phyloP scores from a whole-genome alignment of 306 rosid genomes.

The Medicago arabica region DNA sequence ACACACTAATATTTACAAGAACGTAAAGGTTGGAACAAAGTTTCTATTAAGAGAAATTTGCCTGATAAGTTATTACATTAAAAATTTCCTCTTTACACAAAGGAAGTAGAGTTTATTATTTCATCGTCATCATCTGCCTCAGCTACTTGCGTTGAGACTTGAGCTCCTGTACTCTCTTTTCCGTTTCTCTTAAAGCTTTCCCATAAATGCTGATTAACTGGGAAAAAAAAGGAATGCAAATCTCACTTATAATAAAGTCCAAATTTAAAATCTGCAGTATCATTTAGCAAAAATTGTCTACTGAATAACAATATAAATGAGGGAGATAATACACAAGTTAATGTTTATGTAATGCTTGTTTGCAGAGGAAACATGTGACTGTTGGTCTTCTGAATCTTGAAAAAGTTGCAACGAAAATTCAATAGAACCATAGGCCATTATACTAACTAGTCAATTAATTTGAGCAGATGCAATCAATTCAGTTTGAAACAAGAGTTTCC shows the following conservation, averaged over 20 bases:
- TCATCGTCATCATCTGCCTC: constrained; percentile 32
- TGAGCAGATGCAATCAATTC: background rate
- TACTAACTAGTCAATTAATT: background rate
- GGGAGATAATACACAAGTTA: background rate
- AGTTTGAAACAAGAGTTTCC: background rate
- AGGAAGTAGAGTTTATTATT: constrained; percentile 26
- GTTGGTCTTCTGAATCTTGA: background rate
- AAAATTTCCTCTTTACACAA: constrained; percentile 24
- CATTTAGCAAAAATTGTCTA: background rate
- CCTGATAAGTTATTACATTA: constrained; percentile 12
- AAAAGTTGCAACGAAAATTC: background rate
- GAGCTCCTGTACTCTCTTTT: constrained; percentile 80
- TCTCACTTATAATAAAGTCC: constrained; percentile 1
- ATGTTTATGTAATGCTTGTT: background rate
- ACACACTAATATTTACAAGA: constrained; percentile 7
- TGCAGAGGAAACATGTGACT: background rate
- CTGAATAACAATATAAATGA: background rate
- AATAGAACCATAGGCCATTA: background rate
- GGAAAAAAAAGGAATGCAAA: constrained; percentile 2
- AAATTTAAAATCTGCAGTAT: background rate
- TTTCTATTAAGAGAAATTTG: background rate
- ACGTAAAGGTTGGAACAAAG: constrained; percentile 20
- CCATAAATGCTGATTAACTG: constrained; percentile 84
- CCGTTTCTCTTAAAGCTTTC: constrained; percentile 76
- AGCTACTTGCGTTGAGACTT: constrained; percentile 68